These are phyloP conservation scores for Yamadazyma insecticola DNA, from an alignment of 805 yeast species.

Conservation along the genomic window DNA sequence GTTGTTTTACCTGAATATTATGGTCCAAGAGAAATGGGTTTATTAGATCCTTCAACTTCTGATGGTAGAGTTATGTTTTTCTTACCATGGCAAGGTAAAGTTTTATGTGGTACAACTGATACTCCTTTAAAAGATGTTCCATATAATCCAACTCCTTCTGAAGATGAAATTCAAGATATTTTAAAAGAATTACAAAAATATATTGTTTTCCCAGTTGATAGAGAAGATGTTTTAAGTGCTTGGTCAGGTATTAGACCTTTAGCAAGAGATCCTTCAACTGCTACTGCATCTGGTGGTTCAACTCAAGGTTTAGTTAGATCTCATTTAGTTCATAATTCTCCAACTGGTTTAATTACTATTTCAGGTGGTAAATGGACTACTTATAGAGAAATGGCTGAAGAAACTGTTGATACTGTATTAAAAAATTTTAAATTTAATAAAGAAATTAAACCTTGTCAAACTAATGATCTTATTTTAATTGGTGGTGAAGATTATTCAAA, in stretches of 20 bases:
- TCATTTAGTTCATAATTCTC: conserved; percentile 72
- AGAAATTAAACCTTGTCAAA: conserved; percentile 42
- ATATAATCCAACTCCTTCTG: conserved; percentile 76
- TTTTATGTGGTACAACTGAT: conserved; percentile 95
- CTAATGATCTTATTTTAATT: conserved; percentile 52
- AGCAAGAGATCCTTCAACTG: conserved; percentile 84
- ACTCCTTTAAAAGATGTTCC: conserved; percentile 72
- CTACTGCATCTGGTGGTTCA: conserved; percentile 41
- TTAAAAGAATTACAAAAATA: conserved; percentile 85
- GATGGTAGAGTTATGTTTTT: conserved; percentile 97
- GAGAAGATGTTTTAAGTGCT: conserved; percentile 89
- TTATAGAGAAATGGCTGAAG: conserved; percentile 96
- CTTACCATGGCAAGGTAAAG: conserved; percentile 97
- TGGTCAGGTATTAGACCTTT: conserved; percentile 98
- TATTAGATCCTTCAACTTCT: conserved; percentile 85
- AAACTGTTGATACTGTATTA: conserved; percentile 74
- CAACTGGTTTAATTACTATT: conserved; percentile 76
- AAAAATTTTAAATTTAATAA: conserved; percentile 38
- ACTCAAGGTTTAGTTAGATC: conserved; percentile 91
- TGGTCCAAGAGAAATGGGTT: conserved; percentile 82
- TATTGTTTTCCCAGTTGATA: conserved; percentile 79
- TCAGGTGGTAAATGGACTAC: conserved; percentile 99
- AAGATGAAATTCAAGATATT: conserved; percentile 84
- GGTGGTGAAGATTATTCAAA: conserved; percentile 82
- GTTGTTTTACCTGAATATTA: conserved; percentile 88